These are phyloP conservation scores for Aspergillus brunneoviolaceus DNA, from an alignment of 2,329 filamentous ascomycete species.

Conservation along the genomic window DNA sequence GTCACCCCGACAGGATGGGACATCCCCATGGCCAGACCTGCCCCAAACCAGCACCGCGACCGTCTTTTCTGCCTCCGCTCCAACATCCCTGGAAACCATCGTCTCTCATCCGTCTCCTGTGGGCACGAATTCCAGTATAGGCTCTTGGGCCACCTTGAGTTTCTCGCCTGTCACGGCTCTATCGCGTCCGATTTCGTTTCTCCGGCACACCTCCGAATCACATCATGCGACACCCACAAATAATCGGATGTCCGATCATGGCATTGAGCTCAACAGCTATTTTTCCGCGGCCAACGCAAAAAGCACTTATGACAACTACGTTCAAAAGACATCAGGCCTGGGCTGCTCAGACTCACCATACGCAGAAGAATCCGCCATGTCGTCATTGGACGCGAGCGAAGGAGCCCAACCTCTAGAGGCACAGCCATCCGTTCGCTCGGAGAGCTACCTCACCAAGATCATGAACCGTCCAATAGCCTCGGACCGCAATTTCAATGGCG, in stretches of 20 bases:
- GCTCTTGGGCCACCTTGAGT: conserved; percentile 28
- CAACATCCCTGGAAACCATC: conserved; percentile 15
- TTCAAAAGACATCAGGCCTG: conserved; percentile 9
- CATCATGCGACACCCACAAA: conserved; percentile 10
- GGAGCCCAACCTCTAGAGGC: background rate
- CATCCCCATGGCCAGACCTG: conserved; percentile 24
- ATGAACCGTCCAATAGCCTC: conserved; percentile 11
- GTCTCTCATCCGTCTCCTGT: conserved; percentile 22
- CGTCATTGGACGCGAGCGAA: conserved; percentile 3
- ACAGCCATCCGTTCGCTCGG: conserved; percentile 4
- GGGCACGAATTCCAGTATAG: conserved; percentile 26
- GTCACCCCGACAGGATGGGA: conserved; percentile 18
- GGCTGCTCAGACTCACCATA: conserved; percentile 12
- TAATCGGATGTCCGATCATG: background rate
- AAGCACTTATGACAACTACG: conserved; percentile 5
- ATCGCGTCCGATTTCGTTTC: conserved; percentile 37
- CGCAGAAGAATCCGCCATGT: conserved; percentile 10
- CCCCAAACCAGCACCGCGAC: conserved; percentile 18
- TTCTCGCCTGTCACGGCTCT: conserved; percentile 31
- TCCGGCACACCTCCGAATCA: conserved; percentile 38
- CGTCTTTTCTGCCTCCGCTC: conserved; percentile 19
- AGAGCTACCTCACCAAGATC: conserved; percentile 13
- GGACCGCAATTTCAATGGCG: background rate
- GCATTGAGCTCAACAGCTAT: background rate
- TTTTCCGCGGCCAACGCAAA: conserved; percentile 1